Evolutionary conservation across 345 rosid species (phyloP).

Genomic region (Raphanus raphanistrum): DNA sequence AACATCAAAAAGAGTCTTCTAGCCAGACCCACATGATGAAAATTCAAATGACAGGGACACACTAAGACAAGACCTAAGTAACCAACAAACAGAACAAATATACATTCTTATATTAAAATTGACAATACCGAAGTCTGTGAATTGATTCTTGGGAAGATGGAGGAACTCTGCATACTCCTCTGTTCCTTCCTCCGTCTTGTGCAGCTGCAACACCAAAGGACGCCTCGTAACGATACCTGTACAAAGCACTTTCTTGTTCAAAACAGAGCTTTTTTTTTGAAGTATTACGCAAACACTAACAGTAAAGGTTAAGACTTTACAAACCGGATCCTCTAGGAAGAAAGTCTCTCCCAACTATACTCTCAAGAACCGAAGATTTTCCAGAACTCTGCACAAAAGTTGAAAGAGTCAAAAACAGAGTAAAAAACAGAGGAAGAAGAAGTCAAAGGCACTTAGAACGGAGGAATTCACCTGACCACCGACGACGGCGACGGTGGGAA

Average conservation of each 20-base stretch:
- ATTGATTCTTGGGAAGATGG: constrained; percentile 65
- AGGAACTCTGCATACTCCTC: constrained; percentile 90
- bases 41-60: not conserved
- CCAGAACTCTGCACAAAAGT: constrained; percentile 74
- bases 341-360: constrained; percentile 92
- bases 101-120: not conserved
- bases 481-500: constrained; percentile 81
- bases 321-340: constrained; percentile 98
- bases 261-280: not conserved
- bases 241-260: not conserved
- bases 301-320: not conserved
- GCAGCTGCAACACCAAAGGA: constrained; percentile 89
- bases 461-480: constrained; percentile 74
- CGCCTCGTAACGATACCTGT: constrained; percentile 90
- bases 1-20: not conserved
- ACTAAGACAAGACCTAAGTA: too few species aligned
- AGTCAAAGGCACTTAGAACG: not conserved
- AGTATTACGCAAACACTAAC: not conserved
- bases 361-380: constrained; percentile 96
- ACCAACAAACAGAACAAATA: not conserved
- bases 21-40: not conserved
- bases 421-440: constrained; percentile 15
- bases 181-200: constrained; percentile 66
- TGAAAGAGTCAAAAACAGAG: not conserved
- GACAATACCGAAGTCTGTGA: constrained; percentile 63